These are phyloP conservation scores for Lasiodiplodia sp. DNA, from an alignment of 2,329 filamentous ascomycete genomes.

Conservation along the genomic window DNA sequence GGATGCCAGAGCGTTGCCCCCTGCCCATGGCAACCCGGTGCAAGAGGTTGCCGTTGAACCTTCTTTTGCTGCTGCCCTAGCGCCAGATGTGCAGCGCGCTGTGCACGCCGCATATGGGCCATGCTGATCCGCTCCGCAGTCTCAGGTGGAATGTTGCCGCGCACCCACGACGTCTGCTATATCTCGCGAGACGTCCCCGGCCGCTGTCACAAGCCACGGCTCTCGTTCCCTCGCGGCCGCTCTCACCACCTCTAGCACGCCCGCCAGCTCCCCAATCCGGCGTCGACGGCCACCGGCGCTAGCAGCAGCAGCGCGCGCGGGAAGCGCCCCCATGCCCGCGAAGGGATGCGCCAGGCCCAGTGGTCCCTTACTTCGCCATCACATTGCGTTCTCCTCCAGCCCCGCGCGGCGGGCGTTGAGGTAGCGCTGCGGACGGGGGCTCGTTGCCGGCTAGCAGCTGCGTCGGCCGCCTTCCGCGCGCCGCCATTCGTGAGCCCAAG, in stretches of 20 bases:
- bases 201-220: constrained; percentile 13
- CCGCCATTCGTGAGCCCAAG: constrained; percentile 26
- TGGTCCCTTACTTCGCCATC: constrained; percentile 29
- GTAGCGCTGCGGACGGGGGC: constrained; percentile 14
- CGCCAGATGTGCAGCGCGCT: constrained; percentile 23
- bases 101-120: constrained; percentile 21
- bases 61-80: constrained; percentile 22
- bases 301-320: constrained; percentile 21
- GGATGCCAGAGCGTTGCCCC: constrained; percentile 22
- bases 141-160: constrained; percentile 25
- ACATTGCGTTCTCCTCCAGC: constrained; percentile 15
- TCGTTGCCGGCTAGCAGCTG: constrained; percentile 10
- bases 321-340: constrained; percentile 17
- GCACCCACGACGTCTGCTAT: constrained; percentile 13
- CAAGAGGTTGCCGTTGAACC: constrained; percentile 25
- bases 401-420: constrained; percentile 12
- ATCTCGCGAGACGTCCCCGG: constrained; percentile 11
- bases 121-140: constrained; percentile 26
- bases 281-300: constrained; percentile 13
- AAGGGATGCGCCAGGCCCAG: constrained; percentile 28
- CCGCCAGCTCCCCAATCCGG: constrained; percentile 15
- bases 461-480: constrained; percentile 22
- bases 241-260: constrained; percentile 13
- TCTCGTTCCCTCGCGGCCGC: constrained; percentile 13
- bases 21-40: constrained; percentile 26